A percentile compares a stretch with the other conserved stretches of the same genome.
Conservation (phyloP, 495 filamentous ascomycete species). For the Tuber umbilicatum region DNA sequence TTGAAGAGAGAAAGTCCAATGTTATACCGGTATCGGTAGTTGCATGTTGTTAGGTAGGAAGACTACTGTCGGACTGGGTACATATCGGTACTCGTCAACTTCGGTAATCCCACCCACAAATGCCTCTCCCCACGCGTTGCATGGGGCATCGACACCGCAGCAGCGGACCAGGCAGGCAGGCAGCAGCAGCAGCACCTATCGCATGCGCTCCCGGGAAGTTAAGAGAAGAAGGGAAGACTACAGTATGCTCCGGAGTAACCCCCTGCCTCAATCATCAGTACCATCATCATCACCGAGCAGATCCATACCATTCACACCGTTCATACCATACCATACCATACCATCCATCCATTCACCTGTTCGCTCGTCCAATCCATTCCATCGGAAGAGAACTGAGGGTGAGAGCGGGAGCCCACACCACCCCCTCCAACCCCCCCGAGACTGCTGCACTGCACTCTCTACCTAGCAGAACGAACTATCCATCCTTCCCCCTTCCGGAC, state of each 20-base stretch:
- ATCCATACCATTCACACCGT: constrained; percentile 26
- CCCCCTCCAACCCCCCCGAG: constrained; percentile 15
- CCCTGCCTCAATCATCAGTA: constrained; percentile 29
- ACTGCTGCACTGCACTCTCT: not conserved
- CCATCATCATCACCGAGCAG: constrained; percentile 34
- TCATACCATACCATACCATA: constrained; percentile 16
- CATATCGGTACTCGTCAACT: not conserved
- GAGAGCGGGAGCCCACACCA: constrained; percentile 5
- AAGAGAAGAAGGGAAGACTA: constrained; percentile 11
- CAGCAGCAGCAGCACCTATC: not conserved
- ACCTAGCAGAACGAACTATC: not conserved
- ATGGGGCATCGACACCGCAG: constrained; percentile 35
- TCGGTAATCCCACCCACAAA: not conserved
- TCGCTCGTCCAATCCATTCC: constrained; percentile 17
- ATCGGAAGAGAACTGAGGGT: not conserved
- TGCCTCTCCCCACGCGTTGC: constrained; percentile 7
- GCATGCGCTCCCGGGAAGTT: constrained; percentile 25
- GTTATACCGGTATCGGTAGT: not conserved
- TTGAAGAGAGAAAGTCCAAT: constrained; percentile 1
- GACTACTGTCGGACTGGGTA: not conserved
- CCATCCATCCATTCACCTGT: constrained; percentile 7
- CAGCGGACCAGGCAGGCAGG: constrained; percentile 29
- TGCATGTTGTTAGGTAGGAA: not conserved
- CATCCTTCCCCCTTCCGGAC: constrained; percentile 13
- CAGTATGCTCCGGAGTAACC: constrained; percentile 33